A percentile compares a stretch with the other conserved stretches of the same genome.
phyloP scores from a whole-genome alignment of 805 yeast species.

The Candida rishiriensis region DNA sequence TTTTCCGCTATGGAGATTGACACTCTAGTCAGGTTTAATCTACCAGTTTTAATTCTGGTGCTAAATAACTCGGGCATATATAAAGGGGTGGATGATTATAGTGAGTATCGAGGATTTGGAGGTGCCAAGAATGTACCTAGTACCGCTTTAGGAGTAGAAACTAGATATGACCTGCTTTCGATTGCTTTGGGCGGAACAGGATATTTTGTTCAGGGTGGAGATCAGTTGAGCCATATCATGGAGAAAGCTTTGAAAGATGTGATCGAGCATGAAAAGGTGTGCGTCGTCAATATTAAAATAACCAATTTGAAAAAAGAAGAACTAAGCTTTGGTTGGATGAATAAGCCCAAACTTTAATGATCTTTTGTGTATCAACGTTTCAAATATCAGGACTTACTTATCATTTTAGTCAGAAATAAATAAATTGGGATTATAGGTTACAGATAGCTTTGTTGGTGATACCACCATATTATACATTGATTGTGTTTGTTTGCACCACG shows the following conservation, averaged over 20 bases:
- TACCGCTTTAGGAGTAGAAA: conserved; percentile 53
- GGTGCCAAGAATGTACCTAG: conserved; percentile 40
- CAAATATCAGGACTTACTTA: neutral
- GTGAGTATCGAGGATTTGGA: conserved; percentile 12
- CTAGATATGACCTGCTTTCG: conserved; percentile 55
- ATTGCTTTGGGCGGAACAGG: conserved; percentile 56
- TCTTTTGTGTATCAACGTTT: neutral
- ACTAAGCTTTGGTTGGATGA: conserved; percentile 67
- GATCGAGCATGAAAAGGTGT: conserved; percentile 30
- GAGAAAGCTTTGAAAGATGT: conserved; percentile 32
- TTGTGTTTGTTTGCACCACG: too few species aligned
- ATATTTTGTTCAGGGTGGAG: conserved; percentile 36
- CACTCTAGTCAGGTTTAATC: conserved; percentile 51
- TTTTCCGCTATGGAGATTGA: conserved; percentile 72
- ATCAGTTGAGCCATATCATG: conserved; percentile 34
- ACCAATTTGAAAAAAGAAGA: conserved; percentile 48
- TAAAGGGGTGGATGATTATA: conserved; percentile 46
- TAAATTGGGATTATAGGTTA: too few species aligned
- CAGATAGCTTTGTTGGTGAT: too few species aligned
- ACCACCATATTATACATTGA: too few species aligned
- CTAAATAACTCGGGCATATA: conserved; percentile 74
- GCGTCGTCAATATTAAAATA: conserved; percentile 57
- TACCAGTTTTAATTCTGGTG: conserved; percentile 56
- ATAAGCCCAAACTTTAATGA: conserved; percentile 20
- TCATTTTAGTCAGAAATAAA: neutral